phyloP scores from a whole-genome alignment of 1,284 basidiomycete species.

The Stygiomarasmius scandens region DNA sequence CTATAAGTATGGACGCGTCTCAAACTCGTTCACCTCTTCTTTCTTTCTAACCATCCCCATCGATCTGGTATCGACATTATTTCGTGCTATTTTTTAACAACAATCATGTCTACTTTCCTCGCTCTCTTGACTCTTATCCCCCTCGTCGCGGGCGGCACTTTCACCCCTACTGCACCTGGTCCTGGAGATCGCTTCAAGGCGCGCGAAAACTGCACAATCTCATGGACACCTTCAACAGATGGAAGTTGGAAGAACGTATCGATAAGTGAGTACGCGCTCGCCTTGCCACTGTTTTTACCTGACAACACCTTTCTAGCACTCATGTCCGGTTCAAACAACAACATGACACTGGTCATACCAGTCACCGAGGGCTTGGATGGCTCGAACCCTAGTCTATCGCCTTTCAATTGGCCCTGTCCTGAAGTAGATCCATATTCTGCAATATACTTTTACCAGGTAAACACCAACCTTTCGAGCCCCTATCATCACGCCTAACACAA shows the following conservation, averaged over 20 bases:
- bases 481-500: neutral
- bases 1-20: constrained; percentile 2
- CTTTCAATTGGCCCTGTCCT: constrained; percentile 41
- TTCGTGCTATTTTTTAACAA: too few species aligned
- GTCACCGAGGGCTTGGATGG: constrained; percentile 36
- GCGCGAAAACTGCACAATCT: constrained; percentile 25
- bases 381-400: constrained; percentile 32
- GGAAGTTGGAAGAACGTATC: constrained; percentile 40
- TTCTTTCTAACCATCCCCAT: constrained; percentile 1
- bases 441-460: constrained; percentile 45
- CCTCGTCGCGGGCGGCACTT: constrained; percentile 18
- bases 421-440: constrained; percentile 38
- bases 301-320: constrained; percentile 28
- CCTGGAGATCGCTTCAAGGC: constrained; percentile 38
- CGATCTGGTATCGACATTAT: constrained; percentile 10
- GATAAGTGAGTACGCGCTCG: constrained; percentile 30
- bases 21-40: too few species aligned
- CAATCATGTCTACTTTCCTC: neutral
- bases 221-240: constrained; percentile 19
- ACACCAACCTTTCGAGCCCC: neutral
- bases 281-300: neutral
- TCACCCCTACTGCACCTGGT: constrained; percentile 41
- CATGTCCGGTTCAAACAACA: constrained; percentile 42
- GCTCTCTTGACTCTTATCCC: neutral
- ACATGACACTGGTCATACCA: constrained; percentile 36